Evolutionary conservation across 2,329 filamentous ascomycete species (phyloP).

Genomic region (Phoma sp.): DNA sequence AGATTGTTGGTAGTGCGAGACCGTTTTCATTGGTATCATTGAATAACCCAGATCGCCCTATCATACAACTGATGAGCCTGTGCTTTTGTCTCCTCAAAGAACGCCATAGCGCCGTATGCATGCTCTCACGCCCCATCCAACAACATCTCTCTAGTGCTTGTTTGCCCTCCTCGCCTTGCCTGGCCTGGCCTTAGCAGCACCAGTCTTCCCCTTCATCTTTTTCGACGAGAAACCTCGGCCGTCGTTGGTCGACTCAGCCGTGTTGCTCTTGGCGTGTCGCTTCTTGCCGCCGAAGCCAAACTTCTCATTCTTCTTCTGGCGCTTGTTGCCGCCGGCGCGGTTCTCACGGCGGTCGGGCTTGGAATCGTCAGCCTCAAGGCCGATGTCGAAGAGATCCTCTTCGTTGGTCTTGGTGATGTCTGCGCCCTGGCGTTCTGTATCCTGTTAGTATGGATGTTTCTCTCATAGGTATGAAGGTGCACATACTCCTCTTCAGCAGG

Average conservation of each 20-base stretch:
- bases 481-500: conserved; percentile 90
- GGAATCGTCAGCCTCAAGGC: conserved; percentile 61
- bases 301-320: conserved; percentile 92
- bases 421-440: conserved; percentile 79
- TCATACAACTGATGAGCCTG: conserved; percentile 4
- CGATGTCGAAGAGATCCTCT: conserved; percentile 89
- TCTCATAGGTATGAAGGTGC: background rate
- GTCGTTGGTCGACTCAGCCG: conserved; percentile 82
- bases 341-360: conserved; percentile 50
- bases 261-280: conserved; percentile 85
- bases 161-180: conserved; percentile 46
- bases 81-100: conserved; percentile 22
- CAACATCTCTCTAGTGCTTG: conserved; percentile 26
- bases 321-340: conserved; percentile 66
- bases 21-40: conserved; percentile 22
- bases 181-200: conserved; percentile 37
- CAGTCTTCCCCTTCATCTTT: conserved; percentile 74
- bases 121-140: conserved; percentile 9
- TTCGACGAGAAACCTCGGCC: conserved; percentile 78
- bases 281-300: conserved; percentile 98
- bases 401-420: conserved; percentile 72
- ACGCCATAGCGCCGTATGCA: conserved; percentile 37
- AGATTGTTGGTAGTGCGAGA: too few species aligned
- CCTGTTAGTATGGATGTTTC: conserved; percentile 25
- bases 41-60: conserved; percentile 6